These are phyloP conservation scores for Termitomyces sp. DNA, from an alignment of 768 basidiomycete genomes.

Conservation along the genomic window DNA sequence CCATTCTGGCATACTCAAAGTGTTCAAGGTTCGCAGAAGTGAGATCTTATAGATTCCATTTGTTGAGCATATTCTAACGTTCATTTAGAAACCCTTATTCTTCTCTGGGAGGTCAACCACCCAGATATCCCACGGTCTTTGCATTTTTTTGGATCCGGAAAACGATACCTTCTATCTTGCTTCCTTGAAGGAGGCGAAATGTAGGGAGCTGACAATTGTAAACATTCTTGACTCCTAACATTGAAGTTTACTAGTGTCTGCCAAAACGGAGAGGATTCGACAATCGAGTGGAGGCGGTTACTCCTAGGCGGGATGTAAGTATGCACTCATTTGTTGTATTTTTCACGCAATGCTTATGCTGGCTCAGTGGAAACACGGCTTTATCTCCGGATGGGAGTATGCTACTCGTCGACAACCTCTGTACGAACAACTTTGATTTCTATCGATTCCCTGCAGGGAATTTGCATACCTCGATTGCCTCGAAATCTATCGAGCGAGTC, in stretches of 20 bases:
- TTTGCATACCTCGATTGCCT: background rate
- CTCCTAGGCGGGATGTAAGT: too few relatives aligned
- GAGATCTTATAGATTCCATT: background rate
- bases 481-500: background rate
- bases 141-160: background rate
- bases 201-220: background rate
- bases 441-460: constrained; percentile 2
- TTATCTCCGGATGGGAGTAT: constrained; percentile 9
- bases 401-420: constrained; percentile 11
- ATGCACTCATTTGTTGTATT: too few relatives aligned
- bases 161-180: background rate
- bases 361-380: constrained; percentile 3
- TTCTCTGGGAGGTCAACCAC: background rate
- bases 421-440: constrained; percentile 3
- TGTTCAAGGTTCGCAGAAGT: background rate
- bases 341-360: background rate
- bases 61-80: too few relatives aligned
- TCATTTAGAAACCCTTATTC: background rate
- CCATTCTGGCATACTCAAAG: background rate
- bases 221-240: too few relatives aligned
- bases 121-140: background rate
- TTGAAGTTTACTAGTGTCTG: too few relatives aligned
- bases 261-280: too few relatives aligned
- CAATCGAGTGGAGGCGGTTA: too few relatives aligned
- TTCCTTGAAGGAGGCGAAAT: background rate